Percentiles rank a stretch among this genome's conserved stretches.
phyloP scores from a whole-genome alignment of 2,329 filamentous ascomycete species.

The Ceratocystis destructans region DNA sequence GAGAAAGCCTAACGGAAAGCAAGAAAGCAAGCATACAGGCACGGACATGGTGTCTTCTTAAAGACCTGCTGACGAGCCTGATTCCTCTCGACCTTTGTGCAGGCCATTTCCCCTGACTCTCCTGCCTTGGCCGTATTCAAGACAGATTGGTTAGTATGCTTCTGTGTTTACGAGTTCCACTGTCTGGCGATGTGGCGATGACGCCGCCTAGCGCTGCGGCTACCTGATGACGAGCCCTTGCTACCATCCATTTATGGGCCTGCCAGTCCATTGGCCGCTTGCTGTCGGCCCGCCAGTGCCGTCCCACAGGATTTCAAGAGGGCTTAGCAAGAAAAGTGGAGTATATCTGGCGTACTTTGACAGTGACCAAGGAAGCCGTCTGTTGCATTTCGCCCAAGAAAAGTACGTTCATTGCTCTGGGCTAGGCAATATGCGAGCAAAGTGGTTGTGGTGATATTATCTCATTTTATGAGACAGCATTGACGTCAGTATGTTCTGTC shows the following conservation, averaged over 20 bases:
- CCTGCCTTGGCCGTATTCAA: neutral
- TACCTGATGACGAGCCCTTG: neutral
- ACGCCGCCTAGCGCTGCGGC: constrained; percentile 1
- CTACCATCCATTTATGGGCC: neutral
- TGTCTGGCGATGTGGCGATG: constrained; percentile 3
- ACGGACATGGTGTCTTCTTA: neutral
- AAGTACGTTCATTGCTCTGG: neutral
- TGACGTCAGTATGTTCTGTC: neutral
- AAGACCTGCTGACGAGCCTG: neutral
- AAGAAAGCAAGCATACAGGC: neutral
- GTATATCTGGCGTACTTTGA: neutral
- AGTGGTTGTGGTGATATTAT: neutral
- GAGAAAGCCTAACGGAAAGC: too few species aligned
- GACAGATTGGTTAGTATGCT: neutral
- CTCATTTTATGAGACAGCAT: neutral
- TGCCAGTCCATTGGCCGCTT: neutral
- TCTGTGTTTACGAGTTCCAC: neutral
- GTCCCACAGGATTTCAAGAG: neutral
- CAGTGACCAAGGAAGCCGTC: neutral
- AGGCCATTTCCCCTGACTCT: neutral
- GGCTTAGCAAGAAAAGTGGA: neutral
- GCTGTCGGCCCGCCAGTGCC: neutral
- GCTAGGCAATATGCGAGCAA: neutral
- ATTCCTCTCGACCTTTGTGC: neutral
- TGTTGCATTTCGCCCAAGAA: neutral